Conservation (phyloP, 169 alveolate genomes). For the Plasmodium berghei region DNA sequence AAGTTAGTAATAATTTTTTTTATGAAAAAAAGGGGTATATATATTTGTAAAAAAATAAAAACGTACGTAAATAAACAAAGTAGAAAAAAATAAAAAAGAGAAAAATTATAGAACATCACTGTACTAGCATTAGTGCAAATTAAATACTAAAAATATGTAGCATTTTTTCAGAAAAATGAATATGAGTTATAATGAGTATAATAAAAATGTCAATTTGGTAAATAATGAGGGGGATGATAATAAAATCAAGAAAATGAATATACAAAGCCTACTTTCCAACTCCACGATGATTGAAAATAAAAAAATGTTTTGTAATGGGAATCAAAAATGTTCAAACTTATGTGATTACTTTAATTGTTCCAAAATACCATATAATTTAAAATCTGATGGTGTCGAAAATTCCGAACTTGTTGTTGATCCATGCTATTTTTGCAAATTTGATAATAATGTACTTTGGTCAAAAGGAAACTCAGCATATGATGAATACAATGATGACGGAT, state of each 20-base stretch:
- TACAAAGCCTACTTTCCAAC: too few relatives aligned
- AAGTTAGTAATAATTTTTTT: too few relatives aligned
- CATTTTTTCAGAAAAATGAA: constrained; percentile 5
- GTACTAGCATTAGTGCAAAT: too few relatives aligned
- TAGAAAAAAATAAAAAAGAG: not conserved
- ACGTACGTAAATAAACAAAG: too few relatives aligned
- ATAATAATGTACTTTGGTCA: not conserved
- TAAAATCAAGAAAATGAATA: too few relatives aligned
- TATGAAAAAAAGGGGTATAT: too few relatives aligned
- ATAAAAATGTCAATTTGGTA: not conserved
- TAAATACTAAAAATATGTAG: too few relatives aligned
- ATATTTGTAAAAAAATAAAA: too few relatives aligned
- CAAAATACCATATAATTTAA: not conserved
- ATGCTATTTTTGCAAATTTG: not conserved
- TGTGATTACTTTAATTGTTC: constrained; percentile 25
- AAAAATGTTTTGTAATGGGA: constrained; percentile 18
- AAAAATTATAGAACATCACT: too few relatives aligned
- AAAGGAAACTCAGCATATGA: not conserved
- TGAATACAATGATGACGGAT: not conserved
- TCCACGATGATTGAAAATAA: too few relatives aligned
- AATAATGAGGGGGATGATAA: not conserved
- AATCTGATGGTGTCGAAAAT: constrained; percentile 10
- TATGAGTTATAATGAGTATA: not conserved
- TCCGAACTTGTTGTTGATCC: constrained; percentile 29
- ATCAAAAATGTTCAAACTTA: constrained; percentile 13